Evolutionary conservation across 192 early-diverging fungal species (phyloP), one percentile per base, ranked within the genome.

Genomic region (Umbelopsis ramanniana): DNA sequence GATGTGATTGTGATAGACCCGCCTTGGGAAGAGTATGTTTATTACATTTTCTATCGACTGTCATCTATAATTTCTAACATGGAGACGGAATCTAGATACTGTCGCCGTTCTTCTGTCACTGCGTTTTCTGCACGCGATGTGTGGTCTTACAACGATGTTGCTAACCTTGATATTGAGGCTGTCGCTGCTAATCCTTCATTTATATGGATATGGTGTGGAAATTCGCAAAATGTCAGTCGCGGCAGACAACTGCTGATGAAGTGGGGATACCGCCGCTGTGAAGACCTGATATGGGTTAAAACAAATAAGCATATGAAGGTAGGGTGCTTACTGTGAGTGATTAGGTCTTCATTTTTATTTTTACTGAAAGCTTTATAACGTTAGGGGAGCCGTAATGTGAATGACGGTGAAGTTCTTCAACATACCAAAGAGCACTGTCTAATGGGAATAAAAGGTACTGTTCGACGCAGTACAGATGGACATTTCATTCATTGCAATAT

Each of bases 401-500:
- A 79, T 15, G 71, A 78, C 6, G 69, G 71, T 35, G 79, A 84
- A 12, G 81, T 88, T n/a, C 75, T 90, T 11, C 80, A 85, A 35
- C 86, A 77, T 21, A 83, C 85, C 33, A 90, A 90, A 67, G 89
- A 90, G 68, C 89, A 90, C 68, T 90, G 89, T 67, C 76, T 90
- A 22, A 87, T 90, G 83, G 89, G 89, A 17, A 90, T 90, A 37
- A 79, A 79, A 29, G 89, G 89, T 22, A 90, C 89, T 4, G 86
- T 88, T n/a, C 80, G 89, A 4, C 78, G 89, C 7, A 83, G 84
- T 19, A 87, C 84, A 17, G 89, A 90, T 72, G 79, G 83, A 5
- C 89, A 90, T 79, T 89, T 90, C 71, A 90, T 90, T 69, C 89
- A 90, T 71, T 90, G 89, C 69, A 90, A 90, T 63, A 84, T 90